Percentiles rank a stretch among this genome's conserved stretches.
phyloP scores from a whole-genome alignment of 306 rosid species.

The Cyamopsis tetragonoloba region DNA sequence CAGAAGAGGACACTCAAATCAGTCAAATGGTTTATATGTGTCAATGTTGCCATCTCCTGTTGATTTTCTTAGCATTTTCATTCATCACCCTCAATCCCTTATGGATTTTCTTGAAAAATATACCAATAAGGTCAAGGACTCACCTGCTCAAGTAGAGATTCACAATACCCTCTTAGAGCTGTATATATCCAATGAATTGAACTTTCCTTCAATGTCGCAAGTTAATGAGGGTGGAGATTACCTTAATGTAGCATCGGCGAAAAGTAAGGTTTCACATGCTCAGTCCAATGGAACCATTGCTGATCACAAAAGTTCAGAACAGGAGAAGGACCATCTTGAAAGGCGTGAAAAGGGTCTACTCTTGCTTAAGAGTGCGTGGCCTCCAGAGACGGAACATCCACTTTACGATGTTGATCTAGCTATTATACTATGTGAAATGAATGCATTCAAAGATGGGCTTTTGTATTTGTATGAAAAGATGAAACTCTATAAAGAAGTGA shows the following conservation, averaged over 20 bases:
- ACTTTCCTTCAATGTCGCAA: conserved; percentile 68
- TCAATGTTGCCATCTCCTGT: conserved; percentile 96
- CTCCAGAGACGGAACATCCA: conserved; percentile 75
- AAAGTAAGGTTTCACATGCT: conserved; percentile 28
- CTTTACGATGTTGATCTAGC: conserved; percentile 93
- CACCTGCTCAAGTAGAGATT: conserved; percentile 97
- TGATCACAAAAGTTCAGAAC: conserved; percentile 36
- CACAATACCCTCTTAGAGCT: conserved; percentile 92
- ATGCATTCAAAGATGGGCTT: conserved; percentile 77
- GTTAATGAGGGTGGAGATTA: conserved; percentile 42
- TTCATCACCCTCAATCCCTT: conserved; percentile 82
- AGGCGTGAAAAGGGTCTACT: conserved; percentile 72
- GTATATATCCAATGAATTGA: conserved; percentile 82
- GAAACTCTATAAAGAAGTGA: conserved; percentile 93
- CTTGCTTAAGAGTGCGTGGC: conserved; percentile 79
- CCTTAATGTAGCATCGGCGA: conserved; percentile 37
- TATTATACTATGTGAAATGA: conserved; percentile 92
- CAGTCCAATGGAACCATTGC: conserved; percentile 51
- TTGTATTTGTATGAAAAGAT: conserved; percentile 90
- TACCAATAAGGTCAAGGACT: conserved; percentile 78
- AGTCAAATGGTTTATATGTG: conserved; percentile 47
- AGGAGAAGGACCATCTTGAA: conserved; percentile 45
- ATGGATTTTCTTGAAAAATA: conserved; percentile 95
- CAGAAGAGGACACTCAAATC: conserved; percentile 46
- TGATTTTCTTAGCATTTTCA: conserved; percentile 93